Evolutionary conservation across 768 basidiomycete species (phyloP).

Genomic region (Suillus subalutaceus): DNA sequence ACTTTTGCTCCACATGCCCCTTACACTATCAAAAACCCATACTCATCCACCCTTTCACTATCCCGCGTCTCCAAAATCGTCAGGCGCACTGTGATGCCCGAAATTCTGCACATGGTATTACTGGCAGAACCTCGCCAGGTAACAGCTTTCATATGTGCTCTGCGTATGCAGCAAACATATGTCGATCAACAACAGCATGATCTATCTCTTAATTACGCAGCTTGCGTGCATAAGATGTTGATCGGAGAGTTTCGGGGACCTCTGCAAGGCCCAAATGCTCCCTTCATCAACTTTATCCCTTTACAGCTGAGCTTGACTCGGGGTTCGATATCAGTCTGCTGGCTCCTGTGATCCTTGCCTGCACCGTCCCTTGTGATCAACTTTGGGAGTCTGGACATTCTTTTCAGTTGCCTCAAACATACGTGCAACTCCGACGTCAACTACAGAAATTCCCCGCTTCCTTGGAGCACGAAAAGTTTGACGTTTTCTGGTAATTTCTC

Average conservation of each 20-base stretch:
- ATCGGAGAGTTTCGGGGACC: slow-evolving; percentile 7
- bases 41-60: slow-evolving; percentile 34
- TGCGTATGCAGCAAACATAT: slow-evolving; percentile 30
- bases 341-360: slow-evolving; percentile 8
- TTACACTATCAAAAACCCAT: slow-evolving; percentile 5
- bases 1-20: slow-evolving; percentile 12
- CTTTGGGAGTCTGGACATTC: slow-evolving; percentile 33
- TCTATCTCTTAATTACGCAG: slow-evolving; percentile 36
- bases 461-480: slow-evolving; percentile 20
- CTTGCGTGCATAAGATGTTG: slow-evolving; percentile 38
- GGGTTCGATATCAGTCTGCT: slow-evolving; percentile 2
- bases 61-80: slow-evolving; percentile 36
- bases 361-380: slow-evolving; percentile 32
- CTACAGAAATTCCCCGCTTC: slow-evolving; percentile 29
- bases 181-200: slow-evolving; percentile 18
- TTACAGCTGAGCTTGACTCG: too few relatives aligned
- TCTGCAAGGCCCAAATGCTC: too few relatives aligned
- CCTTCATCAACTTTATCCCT: too few relatives aligned
- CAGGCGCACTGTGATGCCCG: slow-evolving; percentile 38
- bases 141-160: slow-evolving; percentile 31
- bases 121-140: not conserved
- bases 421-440: not conserved
- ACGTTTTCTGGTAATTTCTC: slow-evolving; percentile 34
- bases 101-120: slow-evolving; percentile 23
- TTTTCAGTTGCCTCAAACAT: slow-evolving; percentile 34